Percentiles rank a stretch among this genome's conserved stretches.
Conservation (phyloP, 345 rosid genomes). For the Populus alba region DNA sequence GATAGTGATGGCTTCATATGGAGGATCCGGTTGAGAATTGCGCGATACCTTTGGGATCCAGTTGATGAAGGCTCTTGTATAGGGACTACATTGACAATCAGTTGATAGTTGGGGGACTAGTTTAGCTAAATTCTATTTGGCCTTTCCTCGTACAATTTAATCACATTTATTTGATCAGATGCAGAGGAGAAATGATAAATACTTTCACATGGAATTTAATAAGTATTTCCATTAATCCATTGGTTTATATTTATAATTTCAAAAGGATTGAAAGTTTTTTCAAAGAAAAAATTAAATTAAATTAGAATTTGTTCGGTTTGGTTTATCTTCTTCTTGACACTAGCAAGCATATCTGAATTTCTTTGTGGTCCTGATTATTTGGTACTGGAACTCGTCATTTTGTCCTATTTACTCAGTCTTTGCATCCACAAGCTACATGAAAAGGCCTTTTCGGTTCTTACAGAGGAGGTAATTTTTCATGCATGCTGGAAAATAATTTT, state of each 20-base stretch:
- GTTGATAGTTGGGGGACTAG: background rate
- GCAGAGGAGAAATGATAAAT: no score
- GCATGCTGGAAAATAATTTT: background rate
- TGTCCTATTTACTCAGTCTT: background rate
- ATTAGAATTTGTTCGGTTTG: background rate
- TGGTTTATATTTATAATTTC: no score
- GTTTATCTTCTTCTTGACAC: background rate
- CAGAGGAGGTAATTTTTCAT: background rate
- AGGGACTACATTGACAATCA: background rate
- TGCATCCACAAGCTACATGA: background rate
- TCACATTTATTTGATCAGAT: no score
- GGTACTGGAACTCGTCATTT: background rate
- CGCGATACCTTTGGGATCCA: background rate
- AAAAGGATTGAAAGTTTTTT: no score
- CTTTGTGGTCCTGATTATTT: no score
- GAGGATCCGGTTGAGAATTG: background rate
- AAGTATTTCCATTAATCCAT: no score
- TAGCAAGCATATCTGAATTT: background rate
- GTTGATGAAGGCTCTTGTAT: background rate
- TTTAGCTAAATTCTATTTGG: background rate
- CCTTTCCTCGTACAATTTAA: no score
- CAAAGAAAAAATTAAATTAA: background rate
- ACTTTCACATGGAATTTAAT: no score
- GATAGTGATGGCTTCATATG: background rate
- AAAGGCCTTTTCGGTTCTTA: background rate